Percentiles rank a stretch among this genome's conserved stretches.
Evolutionary conservation across 495 filamentous ascomycete species (phyloP).

Genomic region (Trypethelium eluteriae): DNA sequence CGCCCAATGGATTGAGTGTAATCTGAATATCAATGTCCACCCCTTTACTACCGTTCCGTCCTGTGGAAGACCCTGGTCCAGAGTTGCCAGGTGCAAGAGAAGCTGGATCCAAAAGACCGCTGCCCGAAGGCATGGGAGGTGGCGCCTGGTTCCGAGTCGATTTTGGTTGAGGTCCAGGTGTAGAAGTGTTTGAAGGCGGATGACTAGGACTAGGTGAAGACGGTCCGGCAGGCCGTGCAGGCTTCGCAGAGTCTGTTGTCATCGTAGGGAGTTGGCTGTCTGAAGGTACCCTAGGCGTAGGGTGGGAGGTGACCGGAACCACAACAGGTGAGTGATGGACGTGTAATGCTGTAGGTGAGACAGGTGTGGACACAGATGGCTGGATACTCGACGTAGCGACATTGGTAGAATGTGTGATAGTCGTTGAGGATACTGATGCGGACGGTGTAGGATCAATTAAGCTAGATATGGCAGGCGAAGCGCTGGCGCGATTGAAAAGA

Average conservation of each 20-base stretch:
- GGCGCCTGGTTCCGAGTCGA: slow-evolving; percentile 46
- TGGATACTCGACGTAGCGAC: slow-evolving; percentile 12
- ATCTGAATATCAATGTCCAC: slow-evolving; percentile 82
- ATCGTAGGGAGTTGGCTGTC: background rate
- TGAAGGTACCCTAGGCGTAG: background rate
- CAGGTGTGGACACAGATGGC: slow-evolving; percentile 24
- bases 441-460: slow-evolving; percentile 68
- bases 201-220: slow-evolving; percentile 15
- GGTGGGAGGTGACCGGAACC: slow-evolving; percentile 8
- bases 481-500: slow-evolving; percentile 55
- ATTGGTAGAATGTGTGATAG: background rate
- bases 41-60: slow-evolving; percentile 35
- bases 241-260: background rate
- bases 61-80: background rate
- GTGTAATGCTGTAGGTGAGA: slow-evolving; percentile 22
- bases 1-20: slow-evolving; percentile 66
- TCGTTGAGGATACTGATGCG: slow-evolving; percentile 17
- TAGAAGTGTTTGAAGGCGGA: slow-evolving; percentile 41
- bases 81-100: slow-evolving; percentile 4
- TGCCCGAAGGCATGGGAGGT: slow-evolving; percentile 54
- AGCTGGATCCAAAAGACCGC: slow-evolving; percentile 47
- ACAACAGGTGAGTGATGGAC: slow-evolving; percentile 3
- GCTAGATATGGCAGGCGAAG: slow-evolving; percentile 82
- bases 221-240: slow-evolving; percentile 14
- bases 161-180: slow-evolving; percentile 50